phyloP scores from a whole-genome alignment of 345 rosid species.

The Lumnitzera littorea region DNA sequence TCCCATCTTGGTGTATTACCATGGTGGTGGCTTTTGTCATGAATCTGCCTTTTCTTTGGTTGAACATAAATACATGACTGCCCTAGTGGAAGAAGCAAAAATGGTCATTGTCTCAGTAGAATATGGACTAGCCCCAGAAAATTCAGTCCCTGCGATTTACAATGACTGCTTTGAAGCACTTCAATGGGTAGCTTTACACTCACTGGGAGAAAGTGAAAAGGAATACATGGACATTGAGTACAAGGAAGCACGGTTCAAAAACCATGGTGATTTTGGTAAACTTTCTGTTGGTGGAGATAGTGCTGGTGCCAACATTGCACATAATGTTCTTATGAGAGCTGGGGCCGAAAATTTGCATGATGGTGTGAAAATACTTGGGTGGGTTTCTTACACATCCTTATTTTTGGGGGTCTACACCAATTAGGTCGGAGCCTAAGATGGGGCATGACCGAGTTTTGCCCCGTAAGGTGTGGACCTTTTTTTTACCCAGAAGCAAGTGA shows the following conservation, averaged over 20 bases:
- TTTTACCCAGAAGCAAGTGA: constrained; percentile 12
- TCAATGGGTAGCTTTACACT: constrained; percentile 25
- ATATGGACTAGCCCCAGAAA: constrained; percentile 33
- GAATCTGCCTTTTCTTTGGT: constrained; percentile 22
- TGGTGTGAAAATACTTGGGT: constrained; percentile 20
- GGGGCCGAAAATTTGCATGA: constrained; percentile 6
- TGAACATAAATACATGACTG: constrained; percentile 16
- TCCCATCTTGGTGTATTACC: constrained; percentile 26
- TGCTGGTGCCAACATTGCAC: constrained; percentile 23
- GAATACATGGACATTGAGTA: too few relatives aligned
- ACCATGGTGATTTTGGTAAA: constrained; percentile 13
- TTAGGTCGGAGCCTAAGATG: constrained; percentile 12
- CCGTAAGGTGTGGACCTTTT: constrained; percentile 2
- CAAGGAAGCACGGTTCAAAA: constrained; percentile 13
- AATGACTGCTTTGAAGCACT: constrained; percentile 33
- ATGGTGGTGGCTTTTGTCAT: constrained; percentile 24
- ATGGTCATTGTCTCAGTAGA: constrained; percentile 25
- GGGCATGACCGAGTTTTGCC: too few relatives aligned
- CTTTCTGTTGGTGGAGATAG: constrained; percentile 22
- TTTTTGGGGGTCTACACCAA: constrained; percentile 25
- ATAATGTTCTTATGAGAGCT: constrained; percentile 14
- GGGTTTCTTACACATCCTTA: constrained; percentile 18
- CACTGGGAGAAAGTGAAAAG: not conserved
- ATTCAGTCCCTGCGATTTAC: constrained; percentile 23
- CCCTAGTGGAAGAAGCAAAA: constrained; percentile 16